Evolutionary conservation across 371 early-diverging fungal genomes (phyloP).

Genomic region (Syncephalastrum sp.): DNA sequence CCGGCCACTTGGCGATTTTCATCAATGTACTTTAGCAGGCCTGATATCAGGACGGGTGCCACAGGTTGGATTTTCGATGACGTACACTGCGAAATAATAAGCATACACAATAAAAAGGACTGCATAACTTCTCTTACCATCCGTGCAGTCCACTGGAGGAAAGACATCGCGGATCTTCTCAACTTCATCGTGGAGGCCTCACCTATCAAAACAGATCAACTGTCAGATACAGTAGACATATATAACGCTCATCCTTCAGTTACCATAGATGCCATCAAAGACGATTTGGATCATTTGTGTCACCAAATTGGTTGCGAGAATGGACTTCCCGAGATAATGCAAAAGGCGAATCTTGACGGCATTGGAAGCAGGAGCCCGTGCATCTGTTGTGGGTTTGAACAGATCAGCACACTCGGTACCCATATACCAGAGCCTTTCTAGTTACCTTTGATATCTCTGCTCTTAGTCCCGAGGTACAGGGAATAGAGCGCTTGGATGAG

Average conservation of each 20-base stretch:
- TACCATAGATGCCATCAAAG: conserved; percentile 81
- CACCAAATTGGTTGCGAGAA: conserved; percentile 63
- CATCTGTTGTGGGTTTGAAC: conserved; percentile 15
- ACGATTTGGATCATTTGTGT: conserved; percentile 69
- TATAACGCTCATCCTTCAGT: not conserved
- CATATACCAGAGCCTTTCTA: too few relatives aligned
- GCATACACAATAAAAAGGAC: not conserved
- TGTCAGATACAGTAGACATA: too few relatives aligned
- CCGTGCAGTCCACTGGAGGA: conserved; percentile 85
- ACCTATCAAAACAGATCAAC: conserved; percentile 30
- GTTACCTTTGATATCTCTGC: conserved; percentile 8
- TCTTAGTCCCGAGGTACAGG: conserved; percentile 59
- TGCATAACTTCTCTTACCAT: conserved; percentile 52
- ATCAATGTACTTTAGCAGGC: conserved; percentile 69
- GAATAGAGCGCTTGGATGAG: conserved; percentile 62
- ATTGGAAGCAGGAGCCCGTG: conserved; percentile 42
- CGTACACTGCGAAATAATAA: conserved; percentile 25
- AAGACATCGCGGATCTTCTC: conserved; percentile 73
- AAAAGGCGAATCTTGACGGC: conserved; percentile 65
- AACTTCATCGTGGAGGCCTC: conserved; percentile 62
- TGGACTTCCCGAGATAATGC: conserved; percentile 63
- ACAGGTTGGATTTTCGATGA: conserved; percentile 59
- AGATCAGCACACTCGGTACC: not conserved
- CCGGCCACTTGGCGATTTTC: conserved; percentile 47
- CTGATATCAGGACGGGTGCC: conserved; percentile 71